Evolutionary conservation across 768 basidiomycete genomes (phyloP), one percentile per base, ranked within the genome.

Genomic region (Rhodotorula diobovata): DNA sequence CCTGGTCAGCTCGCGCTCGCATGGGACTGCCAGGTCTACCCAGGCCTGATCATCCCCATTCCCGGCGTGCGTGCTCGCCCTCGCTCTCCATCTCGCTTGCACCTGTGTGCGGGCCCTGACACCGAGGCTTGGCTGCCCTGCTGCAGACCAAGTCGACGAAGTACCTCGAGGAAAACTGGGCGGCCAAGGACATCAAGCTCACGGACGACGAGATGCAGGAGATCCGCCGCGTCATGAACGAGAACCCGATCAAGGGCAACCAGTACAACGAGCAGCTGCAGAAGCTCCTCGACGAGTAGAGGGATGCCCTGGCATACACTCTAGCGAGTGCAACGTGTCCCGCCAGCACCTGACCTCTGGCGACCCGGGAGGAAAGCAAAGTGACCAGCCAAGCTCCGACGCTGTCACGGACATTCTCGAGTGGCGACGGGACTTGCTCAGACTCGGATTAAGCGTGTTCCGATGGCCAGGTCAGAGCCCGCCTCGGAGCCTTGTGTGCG

Each of bases 121-220:
- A 43, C 25, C 56, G 12, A 28, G 21, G 23, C 18, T 35, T 2
- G 20, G 14, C 30, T 7, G 9, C 2, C 18, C 60, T 16, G 4
- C 0, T 37, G 45, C 61, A 72, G 72, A 70, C 70, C 28, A 80
- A 79, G n/a, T 79, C 77, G 67, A 83, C 82, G 56, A 78, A 80
- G 58, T 78, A 81, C 4, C 81, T 84, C 43, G 83, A 85, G 25
- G 84, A 86, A 76, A 86, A 86, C 69, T 79, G 83, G 53, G 77
- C 77, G 23, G 82, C 82, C 2, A 81, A 81, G 34, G 78, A 84
- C 43, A 75, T 87, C 34, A 78, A 76, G 46, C 79, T 87, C 51
- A 77, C 80, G 21, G 71, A 79, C 8, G 78, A 79, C 15, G 86
- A 86, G 57, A 46, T 82, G 51, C 72, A 77, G 66, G 81, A 81